Conservation (phyloP, 2,329 filamentous ascomycete genomes). For the Colletotrichum sansevieriae region DNA sequence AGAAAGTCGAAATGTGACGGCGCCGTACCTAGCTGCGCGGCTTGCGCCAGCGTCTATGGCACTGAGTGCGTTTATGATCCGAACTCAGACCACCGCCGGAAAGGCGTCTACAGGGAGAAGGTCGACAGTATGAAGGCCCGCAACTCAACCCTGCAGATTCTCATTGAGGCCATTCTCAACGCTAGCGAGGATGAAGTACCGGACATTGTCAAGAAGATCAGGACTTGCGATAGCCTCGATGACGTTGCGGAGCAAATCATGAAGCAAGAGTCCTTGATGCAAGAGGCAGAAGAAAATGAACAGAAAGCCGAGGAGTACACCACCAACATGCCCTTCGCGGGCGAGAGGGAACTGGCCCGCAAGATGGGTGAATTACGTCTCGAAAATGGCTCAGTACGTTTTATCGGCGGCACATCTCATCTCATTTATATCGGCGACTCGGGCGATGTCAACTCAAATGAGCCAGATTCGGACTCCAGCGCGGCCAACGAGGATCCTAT, state of each 20-base stretch:
- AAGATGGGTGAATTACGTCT: conserved; percentile 94
- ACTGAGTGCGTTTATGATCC: conserved; percentile 95
- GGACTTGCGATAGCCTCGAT: conserved; percentile 82
- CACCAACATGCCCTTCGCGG: conserved; percentile 59
- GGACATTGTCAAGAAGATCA: conserved; percentile 85
- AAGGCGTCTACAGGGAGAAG: conserved; percentile 97
- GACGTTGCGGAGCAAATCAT: conserved; percentile 66
- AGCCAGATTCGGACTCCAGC: conserved; percentile 61
- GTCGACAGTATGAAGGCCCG: conserved; percentile 88
- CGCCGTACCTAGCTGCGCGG: conserved; percentile 89
- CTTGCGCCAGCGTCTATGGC: conserved; percentile 94
- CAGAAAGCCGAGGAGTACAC: conserved; percentile 56
- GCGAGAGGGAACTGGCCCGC: conserved; percentile 85
- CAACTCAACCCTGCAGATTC: conserved; percentile 89
- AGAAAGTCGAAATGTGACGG: conserved; percentile 93
- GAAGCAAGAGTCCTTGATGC: conserved; percentile 55
- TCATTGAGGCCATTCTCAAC: conserved; percentile 93
- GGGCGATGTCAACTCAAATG: conserved; percentile 52
- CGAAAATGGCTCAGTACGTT: conserved; percentile 88
- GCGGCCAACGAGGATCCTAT: conserved; percentile 75
- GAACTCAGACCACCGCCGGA: conserved; percentile 94
- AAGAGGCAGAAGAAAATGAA: conserved; percentile 55
- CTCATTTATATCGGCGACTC: conserved; percentile 81
- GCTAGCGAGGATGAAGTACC: conserved; percentile 88
- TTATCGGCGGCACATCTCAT: conserved; percentile 94